Base-by-base conservation (phyloP, 1,139 yeast genomes). In the Magnusiomyces paraingens region DNA sequence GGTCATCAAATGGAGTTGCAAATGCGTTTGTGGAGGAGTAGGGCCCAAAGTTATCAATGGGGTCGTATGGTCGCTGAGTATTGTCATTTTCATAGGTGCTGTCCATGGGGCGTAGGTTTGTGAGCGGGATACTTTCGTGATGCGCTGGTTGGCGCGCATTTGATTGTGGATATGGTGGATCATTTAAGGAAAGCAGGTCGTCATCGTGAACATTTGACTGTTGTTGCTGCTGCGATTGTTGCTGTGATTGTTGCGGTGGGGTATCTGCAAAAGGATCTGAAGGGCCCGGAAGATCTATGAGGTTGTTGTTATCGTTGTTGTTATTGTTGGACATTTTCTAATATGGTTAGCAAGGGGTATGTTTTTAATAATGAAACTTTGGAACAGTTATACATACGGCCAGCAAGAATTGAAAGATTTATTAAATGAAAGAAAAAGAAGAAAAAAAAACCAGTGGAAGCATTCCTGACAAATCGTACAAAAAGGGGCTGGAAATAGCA, bases 1-100 rank as follows among this genome's bases (percentile, higher is more conserved):
- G 54, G 39, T 51, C 52, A 47, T 55, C 55, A 38, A 55, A 55
- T 12, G 55, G 52, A 36, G 57, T 45, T 14, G 51, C 52, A 29
- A 51, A 49, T 3, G 18, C 36, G 20, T 52, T 55, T 29, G 42
- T 48, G 1, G 53, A 44, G 20, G 57, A 53, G 26, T 54, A 29
- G 26, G 49, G 29, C n/a, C 41, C 40, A 36, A 36, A 36, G 17
- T 36, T 35, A 22, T 46, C 29, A 6, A 35, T 18, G 3, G 49
- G 18, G 26, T 32, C 41, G 29, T 45, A 45, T 11, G 49, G 41
- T 52, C 21, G 55, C 47, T 15, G 55, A 47, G 10, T 52, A 21
- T 50, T 49, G 32, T 55, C 54, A 29, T 52, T 50, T 44, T 50
- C 47, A 39, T 55, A 26, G 12, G 32, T 14, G 21, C 32, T 21